Evolutionary conservation across 2,329 filamentous ascomycete genomes (phyloP), one percentile per base, ranked within the genome.

Genomic region (Exophiala sideris): DNA sequence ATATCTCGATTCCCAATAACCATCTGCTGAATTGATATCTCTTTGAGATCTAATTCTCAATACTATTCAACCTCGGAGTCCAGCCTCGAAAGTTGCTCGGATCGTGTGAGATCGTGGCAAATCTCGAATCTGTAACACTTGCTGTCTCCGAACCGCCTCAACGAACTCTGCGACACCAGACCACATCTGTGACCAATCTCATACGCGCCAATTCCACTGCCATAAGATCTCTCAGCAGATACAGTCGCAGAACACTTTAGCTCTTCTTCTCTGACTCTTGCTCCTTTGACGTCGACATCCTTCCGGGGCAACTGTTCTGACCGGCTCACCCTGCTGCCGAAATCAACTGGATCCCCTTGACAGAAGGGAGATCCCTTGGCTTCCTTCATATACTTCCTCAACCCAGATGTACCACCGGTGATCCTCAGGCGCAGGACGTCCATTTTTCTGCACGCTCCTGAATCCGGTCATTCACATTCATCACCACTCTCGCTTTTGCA

Each of bases 181-280:
- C 58, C 29, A 50, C 56, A 57, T 33, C 48, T 57, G 58, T 48
- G 42, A 61, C 58, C 51, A 56, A 50, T 54, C 58, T 61, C 52
- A 49, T 59, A 61, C 58, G 58, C 58, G 53, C 58, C 56, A 58
- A 48, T 48, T 44, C 48, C 51, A 50, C 44, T 41, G 48, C 40
- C 50, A 50, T 56, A 51, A 32, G 45, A 52, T 50, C 35, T 45
- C 34, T 44, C 40, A 39, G 36, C 44, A 54, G 39, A 52, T 54
- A 57, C 54, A 48, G 54, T 60, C 54, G 47, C 57, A 53, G 52
- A 50, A 35, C 34, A 45, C 48, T 41, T 45, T 49, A 50, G 41
- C 48, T 16, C 35, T 24, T 29, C 29, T 40, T 48, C 52, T 57
- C 54, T 48, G 54, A 60, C 54, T 50, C 45, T 50, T 46, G 42